Conservation (phyloP, 2,329 filamentous ascomycete genomes). For the Fusarium scirpi region DNA sequence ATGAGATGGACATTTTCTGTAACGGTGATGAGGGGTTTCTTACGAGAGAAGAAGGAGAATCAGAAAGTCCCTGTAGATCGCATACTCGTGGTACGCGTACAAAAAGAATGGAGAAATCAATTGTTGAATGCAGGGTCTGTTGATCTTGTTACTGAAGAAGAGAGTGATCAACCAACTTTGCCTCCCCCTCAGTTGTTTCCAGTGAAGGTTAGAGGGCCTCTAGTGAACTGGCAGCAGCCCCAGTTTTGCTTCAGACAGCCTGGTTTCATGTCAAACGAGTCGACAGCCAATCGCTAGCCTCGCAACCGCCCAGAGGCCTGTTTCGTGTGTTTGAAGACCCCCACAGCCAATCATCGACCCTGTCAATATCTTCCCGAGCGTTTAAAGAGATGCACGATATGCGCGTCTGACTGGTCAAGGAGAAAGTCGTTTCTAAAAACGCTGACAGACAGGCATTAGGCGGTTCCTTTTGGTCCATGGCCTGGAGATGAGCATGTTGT, state of each 20-base stretch:
- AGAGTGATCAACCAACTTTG: background rate
- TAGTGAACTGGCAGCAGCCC: slow-evolving; percentile 5
- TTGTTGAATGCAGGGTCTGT: slow-evolving; percentile 19
- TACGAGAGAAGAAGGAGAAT: background rate
- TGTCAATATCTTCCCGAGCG: slow-evolving; percentile 26
- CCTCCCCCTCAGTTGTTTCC: slow-evolving; percentile 13
- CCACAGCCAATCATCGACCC: slow-evolving; percentile 19
- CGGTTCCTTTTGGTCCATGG: slow-evolving; percentile 10
- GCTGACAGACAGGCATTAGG: background rate
- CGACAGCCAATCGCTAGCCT: slow-evolving; percentile 27
- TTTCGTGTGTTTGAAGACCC: slow-evolving; percentile 33
- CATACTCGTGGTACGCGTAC: slow-evolving; percentile 26
- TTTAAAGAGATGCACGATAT: slow-evolving; percentile 23
- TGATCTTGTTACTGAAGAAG: slow-evolving; percentile 13
- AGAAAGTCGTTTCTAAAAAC: slow-evolving; percentile 23
- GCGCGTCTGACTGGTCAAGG: slow-evolving; percentile 12
- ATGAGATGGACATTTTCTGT: slow-evolving; percentile 9
- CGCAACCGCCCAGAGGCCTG: slow-evolving; percentile 22
- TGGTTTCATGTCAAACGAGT: slow-evolving; percentile 32
- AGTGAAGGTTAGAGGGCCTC: background rate
- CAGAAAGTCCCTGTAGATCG: slow-evolving; percentile 13
- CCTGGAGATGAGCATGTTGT: background rate
- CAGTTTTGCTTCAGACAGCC: slow-evolving; percentile 38
- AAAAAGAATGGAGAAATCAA: slow-evolving; percentile 10
- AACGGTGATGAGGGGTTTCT: slow-evolving; percentile 17